These are phyloP conservation scores for Blastocystis sp. DNA, from an alignment of 352 stramenopile genomes.

Conservation along the genomic window DNA sequence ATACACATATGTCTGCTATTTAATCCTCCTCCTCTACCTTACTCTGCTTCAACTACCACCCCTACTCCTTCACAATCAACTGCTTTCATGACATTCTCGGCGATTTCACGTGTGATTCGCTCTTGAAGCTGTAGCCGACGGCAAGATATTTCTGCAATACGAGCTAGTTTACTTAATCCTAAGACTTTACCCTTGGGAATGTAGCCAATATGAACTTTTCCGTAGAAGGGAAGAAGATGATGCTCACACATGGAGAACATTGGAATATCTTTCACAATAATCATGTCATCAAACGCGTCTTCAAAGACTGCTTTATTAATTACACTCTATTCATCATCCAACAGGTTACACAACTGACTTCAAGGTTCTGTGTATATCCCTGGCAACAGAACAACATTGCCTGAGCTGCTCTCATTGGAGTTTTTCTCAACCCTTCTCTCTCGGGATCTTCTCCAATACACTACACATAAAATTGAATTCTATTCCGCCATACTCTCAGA, in stretches of 20 bases:
- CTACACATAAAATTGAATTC: neutral
- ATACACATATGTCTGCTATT: slow-evolving; percentile 96
- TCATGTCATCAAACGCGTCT: slow-evolving; percentile 93
- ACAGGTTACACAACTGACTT: neutral
- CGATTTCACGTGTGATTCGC: slow-evolving; percentile 96
- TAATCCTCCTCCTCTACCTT: slow-evolving; percentile 4
- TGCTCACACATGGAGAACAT: slow-evolving; percentile 98
- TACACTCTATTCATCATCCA: slow-evolving; percentile 73
- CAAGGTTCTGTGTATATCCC: slow-evolving; percentile 85
- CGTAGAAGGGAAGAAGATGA: slow-evolving; percentile 98
- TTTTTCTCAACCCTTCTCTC: slow-evolving; percentile 90
- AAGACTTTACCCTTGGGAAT: slow-evolving; percentile 92
- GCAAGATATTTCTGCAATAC: slow-evolving; percentile 93
- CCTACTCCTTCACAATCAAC: slow-evolving; percentile 92
- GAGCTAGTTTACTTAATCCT: slow-evolving; percentile 94
- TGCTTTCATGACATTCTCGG: slow-evolving; percentile 91
- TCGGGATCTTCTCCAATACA: slow-evolving; percentile 86
- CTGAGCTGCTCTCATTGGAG: slow-evolving; percentile 92
- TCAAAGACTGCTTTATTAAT: slow-evolving; percentile 96
- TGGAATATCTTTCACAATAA: slow-evolving; percentile 97
- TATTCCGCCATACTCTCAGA: slow-evolving; percentile 1
- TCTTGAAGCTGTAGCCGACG: slow-evolving; percentile 96
- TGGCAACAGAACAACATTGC: slow-evolving; percentile 91
- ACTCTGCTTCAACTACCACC: slow-evolving; percentile 91
- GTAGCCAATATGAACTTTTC: slow-evolving; percentile 85